Conservation (phyloP, 345 rosid genomes). For the Brassica carinata region DNA sequence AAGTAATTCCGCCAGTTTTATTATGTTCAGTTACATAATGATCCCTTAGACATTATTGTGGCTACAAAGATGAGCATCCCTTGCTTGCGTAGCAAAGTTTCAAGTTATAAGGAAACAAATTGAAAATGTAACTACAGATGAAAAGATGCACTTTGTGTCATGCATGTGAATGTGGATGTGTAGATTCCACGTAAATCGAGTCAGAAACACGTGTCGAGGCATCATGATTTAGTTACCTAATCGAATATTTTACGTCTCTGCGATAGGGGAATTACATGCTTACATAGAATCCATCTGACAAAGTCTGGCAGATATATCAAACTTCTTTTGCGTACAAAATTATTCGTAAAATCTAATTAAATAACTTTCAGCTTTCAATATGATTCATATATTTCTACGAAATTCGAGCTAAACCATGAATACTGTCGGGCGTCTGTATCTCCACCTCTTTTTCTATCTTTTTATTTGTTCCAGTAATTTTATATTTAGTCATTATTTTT, state of each 20-base stretch:
- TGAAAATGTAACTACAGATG: neutral
- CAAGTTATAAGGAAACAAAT: no score
- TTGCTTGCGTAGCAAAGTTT: neutral
- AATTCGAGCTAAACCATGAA: conserved; percentile 30
- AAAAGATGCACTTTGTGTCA: conserved; percentile 25
- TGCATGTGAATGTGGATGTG: conserved; percentile 15
- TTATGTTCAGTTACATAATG: no score
- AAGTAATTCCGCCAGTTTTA: no score
- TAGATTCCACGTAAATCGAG: conserved; percentile 32
- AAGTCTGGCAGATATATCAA: conserved; percentile 12
- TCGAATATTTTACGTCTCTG: conserved; percentile 36
- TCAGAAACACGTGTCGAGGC: conserved; percentile 27
- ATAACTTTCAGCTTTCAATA: conserved; percentile 24
- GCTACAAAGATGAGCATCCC: neutral
- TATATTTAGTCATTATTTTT: neutral
- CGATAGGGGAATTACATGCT: conserved; percentile 33
- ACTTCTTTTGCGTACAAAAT: neutral
- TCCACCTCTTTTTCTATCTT: conserved; percentile 6
- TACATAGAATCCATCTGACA: conserved; percentile 30
- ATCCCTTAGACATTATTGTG: neutral
- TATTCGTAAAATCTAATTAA: conserved; percentile 14
- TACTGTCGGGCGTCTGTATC: conserved; percentile 21
- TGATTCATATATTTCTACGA: conserved; percentile 30
- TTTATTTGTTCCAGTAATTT: neutral
- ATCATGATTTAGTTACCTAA: conserved; percentile 20